Evolutionary conservation across 805 yeast species (phyloP), one percentile per base, ranked within the genome.

Genomic region (Candida palmyrensis): DNA sequence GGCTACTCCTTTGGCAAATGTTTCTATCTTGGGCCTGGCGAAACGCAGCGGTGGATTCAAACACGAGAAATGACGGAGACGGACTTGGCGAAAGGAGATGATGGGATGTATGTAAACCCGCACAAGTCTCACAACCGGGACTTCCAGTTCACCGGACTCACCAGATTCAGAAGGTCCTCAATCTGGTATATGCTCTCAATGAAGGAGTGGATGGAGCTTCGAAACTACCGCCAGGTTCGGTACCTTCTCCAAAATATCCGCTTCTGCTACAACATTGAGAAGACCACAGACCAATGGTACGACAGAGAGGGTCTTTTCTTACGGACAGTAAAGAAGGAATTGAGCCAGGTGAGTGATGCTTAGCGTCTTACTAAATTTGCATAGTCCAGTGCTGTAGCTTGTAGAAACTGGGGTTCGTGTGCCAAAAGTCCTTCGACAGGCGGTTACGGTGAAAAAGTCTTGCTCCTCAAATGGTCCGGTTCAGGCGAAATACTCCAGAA

Each of bases 171-270:
- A 35, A 87, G 87, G 50, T 76, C 88, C 1, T 75, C 85, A 0
- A 66, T 89, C 18, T 88, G 95, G 86, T 70, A 72, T 43, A 51
- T 88, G 18, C 51, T 88, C 18, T 79, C 96, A 0, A 81, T 87
- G 5, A 73, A 73, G 36, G 84, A 82, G 49, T 78, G 95, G 82
- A 36, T 54, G 10, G 38, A 40, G 11, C 42, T 63, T 13, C 49
- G 55, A 14, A 52, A 58, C 32, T 25, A 39, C 20, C 32, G 41
- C 4, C 67, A 62, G 37, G 47, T 59, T 6, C 38, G 40, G 27
- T 25, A 38, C 6, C 42, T 65, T 35, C 30, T 62, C 34, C 30
- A 43, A 6, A 60, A 62, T 30, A 42, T 60, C 13, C 39, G 42
- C n/a, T 35, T 43, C n/a, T 42, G 41, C 12, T 62, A 47, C 37